Percentiles rank a stretch among this genome's conserved stretches.
These are phyloP conservation scores for Lactifluus piperatus DNA, from an alignment of 768 basidiomycete species.

Conservation along the genomic window DNA sequence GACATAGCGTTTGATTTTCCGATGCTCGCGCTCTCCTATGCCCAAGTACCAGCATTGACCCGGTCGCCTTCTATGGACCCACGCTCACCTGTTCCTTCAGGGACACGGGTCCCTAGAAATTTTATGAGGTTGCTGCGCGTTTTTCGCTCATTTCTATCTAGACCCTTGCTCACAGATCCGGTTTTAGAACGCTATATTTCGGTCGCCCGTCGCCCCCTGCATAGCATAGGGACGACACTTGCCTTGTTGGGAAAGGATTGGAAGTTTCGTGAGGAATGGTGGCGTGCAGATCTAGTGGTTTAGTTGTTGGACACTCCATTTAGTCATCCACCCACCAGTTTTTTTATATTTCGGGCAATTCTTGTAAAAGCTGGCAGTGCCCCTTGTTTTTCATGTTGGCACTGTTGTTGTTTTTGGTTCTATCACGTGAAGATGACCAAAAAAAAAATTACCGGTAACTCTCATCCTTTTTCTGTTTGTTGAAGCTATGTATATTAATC, in stretches of 20 bases:
- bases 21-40: not conserved
- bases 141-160: not conserved
- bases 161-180: not conserved
- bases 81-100: not conserved
- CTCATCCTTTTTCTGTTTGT: not conserved
- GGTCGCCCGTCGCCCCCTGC: slow-evolving; percentile 4
- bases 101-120: not conserved
- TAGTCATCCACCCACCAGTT: not conserved
- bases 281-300: not conserved
- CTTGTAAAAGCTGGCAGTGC: too few species aligned
- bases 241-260: not conserved
- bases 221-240: not conserved
- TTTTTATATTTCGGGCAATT: not conserved
- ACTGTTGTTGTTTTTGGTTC: not conserved
- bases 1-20: not conserved
- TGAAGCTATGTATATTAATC: too few species aligned
- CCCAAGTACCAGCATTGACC: not conserved
- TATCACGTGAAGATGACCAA: not conserved
- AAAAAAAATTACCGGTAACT: not conserved
- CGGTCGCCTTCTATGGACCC: slow-evolving; percentile 3
- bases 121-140: not conserved
- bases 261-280: not conserved
- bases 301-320: not conserved
- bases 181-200: not conserved
- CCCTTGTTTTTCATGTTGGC: too few species aligned